These are phyloP conservation scores for Protostelium mycophagum DNA, from an alignment of 78 protist species.

Conservation along the genomic window DNA sequence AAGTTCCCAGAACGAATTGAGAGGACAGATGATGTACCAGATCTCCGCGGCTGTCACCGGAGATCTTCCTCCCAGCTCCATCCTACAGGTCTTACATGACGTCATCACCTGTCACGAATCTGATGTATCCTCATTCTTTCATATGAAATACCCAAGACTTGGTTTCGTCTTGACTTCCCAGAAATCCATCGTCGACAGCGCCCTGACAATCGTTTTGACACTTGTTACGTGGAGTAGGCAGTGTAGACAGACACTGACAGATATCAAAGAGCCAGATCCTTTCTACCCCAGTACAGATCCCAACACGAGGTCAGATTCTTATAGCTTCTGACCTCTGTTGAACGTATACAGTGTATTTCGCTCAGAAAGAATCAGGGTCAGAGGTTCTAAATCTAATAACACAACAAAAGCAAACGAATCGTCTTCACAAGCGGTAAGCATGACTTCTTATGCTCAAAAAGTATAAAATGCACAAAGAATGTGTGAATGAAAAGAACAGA, in stretches of 20 bases:
- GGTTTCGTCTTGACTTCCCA: background rate
- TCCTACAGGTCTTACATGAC: background rate
- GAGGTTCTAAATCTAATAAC: no score
- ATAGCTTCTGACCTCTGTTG: background rate
- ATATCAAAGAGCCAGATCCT: background rate
- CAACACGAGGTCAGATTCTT: background rate
- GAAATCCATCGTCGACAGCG: background rate
- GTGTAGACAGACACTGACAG: background rate
- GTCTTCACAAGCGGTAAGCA: background rate
- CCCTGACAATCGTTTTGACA: background rate
- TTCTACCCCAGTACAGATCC: background rate
- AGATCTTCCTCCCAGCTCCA: background rate
- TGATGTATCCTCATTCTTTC: background rate
- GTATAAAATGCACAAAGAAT: background rate
- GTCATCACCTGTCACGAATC: background rate
- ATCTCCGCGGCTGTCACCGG: background rate
- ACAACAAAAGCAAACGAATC: background rate
- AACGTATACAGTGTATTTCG: background rate
- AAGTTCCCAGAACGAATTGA: background rate
- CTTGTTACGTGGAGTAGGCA: background rate
- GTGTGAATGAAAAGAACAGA: background rate
- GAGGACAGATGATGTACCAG: background rate
- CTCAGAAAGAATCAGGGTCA: background rate
- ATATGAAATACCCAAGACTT: no score
- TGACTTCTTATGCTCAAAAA: no score